Base-by-base conservation (phyloP, 169 alveolate genomes). In the Plasmodium vinckei region DNA sequence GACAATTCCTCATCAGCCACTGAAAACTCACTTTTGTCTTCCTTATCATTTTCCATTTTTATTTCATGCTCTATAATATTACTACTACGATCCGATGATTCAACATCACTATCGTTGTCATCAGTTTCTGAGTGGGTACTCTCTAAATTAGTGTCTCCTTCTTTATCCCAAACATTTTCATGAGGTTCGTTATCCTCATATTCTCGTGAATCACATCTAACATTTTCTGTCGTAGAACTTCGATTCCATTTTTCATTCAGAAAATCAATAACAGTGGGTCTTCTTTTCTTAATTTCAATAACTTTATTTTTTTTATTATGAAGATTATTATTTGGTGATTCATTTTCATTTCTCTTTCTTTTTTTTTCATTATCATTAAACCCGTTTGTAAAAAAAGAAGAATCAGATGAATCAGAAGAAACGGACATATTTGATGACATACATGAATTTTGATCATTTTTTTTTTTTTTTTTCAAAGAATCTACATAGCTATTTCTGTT, bases 241-340 rank as follows among this genome's bases (percentile, higher is more conserved):
- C 77, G 21, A 59, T 77, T 77, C 88, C 88, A 77, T 5, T 77
- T 77, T 67, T 67, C 72, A 77, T 77, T 64, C 57, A 77, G 27
- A 64, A 77, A 77, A 12, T 77, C 88, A 1, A 77, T 77, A n/a
- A 77, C 88, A 6, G 88, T 77, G 46, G 88, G 88, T 27, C 88
- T 77, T 44, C 23, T 77, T 56, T 57, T 77, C 19, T 51, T 77
- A 9, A 23, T 57, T 25, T 2, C 44, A 2, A 63, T 56, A 4
- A 51, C 21, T 61, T 67, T 73, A 21, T 42, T 75, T n/a, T 42
- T 56, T 33, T 33, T 33, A 33, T 33, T 33, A 4, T 33, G 7
- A 33, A 33, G 3, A 33, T 33, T 33, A 33, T 33, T 33, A 33
- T 33, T 33, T 33, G 7, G 7, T 3, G 42, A 33, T 33, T 33